phyloP scores from a whole-genome alignment of 2,329 filamentous ascomycete species.

The Exutisphaerella laricina region DNA sequence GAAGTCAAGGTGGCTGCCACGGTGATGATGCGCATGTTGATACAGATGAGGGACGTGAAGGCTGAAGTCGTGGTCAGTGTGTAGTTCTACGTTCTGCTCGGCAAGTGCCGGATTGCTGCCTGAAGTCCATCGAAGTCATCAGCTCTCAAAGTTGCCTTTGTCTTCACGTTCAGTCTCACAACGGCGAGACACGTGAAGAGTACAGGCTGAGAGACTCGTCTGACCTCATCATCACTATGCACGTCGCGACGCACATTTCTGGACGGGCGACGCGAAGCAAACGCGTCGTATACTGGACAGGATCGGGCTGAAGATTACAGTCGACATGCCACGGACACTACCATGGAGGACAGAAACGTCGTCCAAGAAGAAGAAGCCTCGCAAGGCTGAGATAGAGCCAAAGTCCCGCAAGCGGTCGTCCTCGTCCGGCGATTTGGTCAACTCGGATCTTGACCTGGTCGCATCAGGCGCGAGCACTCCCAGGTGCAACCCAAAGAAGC shows the following conservation, averaged over 20 bases:
- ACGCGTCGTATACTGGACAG: constrained; percentile 13
- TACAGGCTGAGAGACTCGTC: not conserved
- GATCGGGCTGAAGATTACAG: constrained; percentile 12
- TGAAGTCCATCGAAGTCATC: no score
- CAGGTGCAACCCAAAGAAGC: constrained; percentile 8
- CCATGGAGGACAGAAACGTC: constrained; percentile 29
- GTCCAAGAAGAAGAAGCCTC: constrained; percentile 13
- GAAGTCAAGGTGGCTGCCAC: no score
- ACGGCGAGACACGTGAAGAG: not conserved
- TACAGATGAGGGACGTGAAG: no score
- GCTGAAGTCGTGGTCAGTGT: no score
- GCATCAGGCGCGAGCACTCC: constrained; percentile 17
- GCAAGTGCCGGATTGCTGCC: not conserved
- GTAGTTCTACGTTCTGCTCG: no score
- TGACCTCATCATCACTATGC: not conserved
- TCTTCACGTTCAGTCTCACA: not conserved
- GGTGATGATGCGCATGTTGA: no score
- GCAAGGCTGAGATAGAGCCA: not conserved
- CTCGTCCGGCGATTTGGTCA: constrained; percentile 25
- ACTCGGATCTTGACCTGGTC: constrained; percentile 26
- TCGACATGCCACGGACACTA: constrained; percentile 31
- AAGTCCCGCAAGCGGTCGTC: constrained; percentile 15
- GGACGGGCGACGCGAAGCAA: constrained; percentile 12
- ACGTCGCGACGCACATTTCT: not conserved
- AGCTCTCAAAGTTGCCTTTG: no score